Evolutionary conservation across 129 eudicot species (phyloP), one percentile per base, ranked within the genome.

Genomic region (Lactuca sativa): DNA sequence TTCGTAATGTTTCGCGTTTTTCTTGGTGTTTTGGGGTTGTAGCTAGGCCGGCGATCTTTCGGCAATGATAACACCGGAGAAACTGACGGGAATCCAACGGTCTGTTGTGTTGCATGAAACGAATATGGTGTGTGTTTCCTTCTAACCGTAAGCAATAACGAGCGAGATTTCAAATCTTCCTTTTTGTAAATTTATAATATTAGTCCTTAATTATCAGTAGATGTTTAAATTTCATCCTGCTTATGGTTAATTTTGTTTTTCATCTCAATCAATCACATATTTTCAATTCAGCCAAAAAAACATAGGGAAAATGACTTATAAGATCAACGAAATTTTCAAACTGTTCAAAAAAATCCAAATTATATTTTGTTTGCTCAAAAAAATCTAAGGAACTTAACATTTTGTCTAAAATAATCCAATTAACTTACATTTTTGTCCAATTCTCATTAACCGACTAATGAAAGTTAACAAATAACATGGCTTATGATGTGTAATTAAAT

Each of bases 51-150:
- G 76, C 21, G 54, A 40, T 4, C 15, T 32, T 71, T 55, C 31
- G 79, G 67, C 33, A 18, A 62, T 40, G 10, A 69, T 76, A 36
- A 18, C 57, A 69, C 70, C 65, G 81, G 81, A 77, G 81, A 77
- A 77, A 76, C 53, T 69, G 64, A 69, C 81, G 81, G 76, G 59
- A 69, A 77, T 69, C 60, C 65, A 69, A 77, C 81, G 76, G 71
- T 77, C n/a, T 40, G 4, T 60, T 63, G 43, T 51, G 62, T 66
- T 58, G 62, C 80, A 66, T 75, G 68, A 34, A 75, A 75, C 55
- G 44, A 59, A 59, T 49, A 61, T 52, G 21, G 31, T 15, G 55
- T 58, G 67, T 18, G 0, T 63, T 63, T 55, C 47, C 15, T 66
- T 66, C 5, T 76, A 69, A 69, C 81, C 51, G 76, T 62, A 69